Base-by-base conservation (phyloP, 2,329 filamentous ascomycete genomes). In the Lasiodiplodia gonubiensis region DNA sequence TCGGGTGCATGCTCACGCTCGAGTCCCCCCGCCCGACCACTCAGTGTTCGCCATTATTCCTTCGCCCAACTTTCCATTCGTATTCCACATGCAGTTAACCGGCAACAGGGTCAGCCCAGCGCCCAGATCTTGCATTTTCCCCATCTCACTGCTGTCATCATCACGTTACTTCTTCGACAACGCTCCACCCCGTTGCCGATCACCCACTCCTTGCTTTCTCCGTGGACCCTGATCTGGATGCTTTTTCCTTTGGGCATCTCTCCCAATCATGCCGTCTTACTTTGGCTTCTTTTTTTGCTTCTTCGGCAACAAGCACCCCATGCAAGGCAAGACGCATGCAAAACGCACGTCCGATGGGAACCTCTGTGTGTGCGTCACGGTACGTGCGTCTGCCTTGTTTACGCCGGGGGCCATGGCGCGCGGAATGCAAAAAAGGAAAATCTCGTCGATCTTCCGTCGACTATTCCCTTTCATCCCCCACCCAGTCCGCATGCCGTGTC, bases 221-320 rank as follows among this genome's bases (percentile, higher is more conserved):
- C 49, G 21, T 52, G 49, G 49, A 25, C 49, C 21, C 21, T 27
- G 49, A 52, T 27, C n/a, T 21, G 5, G 25, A n/a, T 33, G 18
- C 7, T 54, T 30, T 30, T 30, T 60, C 35, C 23, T 35, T 60
- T 33, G 25, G 25, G 27, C 25, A 37, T 42, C 21, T 27, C 35
- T 67, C 35, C 21, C 25, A 51, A 35, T 30, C 4, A 55, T 55
- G 51, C 51, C 18, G 16, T 54, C 33, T 6, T 8, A n/a, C 27
- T 14, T 33, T 60, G 12, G 37, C 42, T 33, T 60, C 27, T 61
- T 23, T 18, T 63, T 52, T 67, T 67, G 55, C 46, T 67, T 53
- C 33, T 55, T 53, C 35, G 60, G 60, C 53, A 55, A 21, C 30
- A 33, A 11, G 16, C 39, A n/a, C 8, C 21, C 42, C 18, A 46